Evolutionary conservation across 768 basidiomycete species (phyloP), one percentile per base, ranked within the genome.

Genomic region (Leucocoprinus birnbaumii): DNA sequence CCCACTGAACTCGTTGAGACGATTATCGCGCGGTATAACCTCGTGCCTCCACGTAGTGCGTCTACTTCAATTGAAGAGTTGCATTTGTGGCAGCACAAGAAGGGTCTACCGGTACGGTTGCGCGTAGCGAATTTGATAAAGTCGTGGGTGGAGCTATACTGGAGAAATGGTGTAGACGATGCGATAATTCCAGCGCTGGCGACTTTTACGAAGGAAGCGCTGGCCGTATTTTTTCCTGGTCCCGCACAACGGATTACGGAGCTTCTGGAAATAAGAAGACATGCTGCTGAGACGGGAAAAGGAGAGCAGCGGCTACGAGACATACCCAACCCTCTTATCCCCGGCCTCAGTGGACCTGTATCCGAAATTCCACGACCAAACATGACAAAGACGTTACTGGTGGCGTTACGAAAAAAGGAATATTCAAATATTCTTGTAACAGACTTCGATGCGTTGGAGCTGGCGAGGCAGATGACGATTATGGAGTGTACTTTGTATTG

Each of bases 71-170:
- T 79, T 34, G 83, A 84, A 54, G 85, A 89, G 41, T 61, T 84
- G 11, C 79, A 80, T 24, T 59, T 87, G 7, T 98, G 95, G 94
- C 83, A 89, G 63, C 87, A 93, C 61, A 77, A 80, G 49, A 98
- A 97, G 72, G 89, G 89, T 19, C 80, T 91, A 3, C 94, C 96
- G 6, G 87, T 98, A 38, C 89, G 96, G 40, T 72, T 98, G 53
- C 83, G 97, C 27, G 87, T 98, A 37, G 89, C 89, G 43, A 96
- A 96, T 67, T 86, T 98, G 65, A 81, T 98, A 73, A 98, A 95
- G 75, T 79, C 80, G 10, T 99, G 97, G 97, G 77, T 97, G 48
- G 95, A 98, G 68, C 75, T 78, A 58, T 87, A 96, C 69, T 98
- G 96, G 95, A 80, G 87, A 6, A 68, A 83, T n/a, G 78, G 80